Base-by-base conservation (phyloP, 1,139 yeast species). In the Candida gigantensis region DNA sequence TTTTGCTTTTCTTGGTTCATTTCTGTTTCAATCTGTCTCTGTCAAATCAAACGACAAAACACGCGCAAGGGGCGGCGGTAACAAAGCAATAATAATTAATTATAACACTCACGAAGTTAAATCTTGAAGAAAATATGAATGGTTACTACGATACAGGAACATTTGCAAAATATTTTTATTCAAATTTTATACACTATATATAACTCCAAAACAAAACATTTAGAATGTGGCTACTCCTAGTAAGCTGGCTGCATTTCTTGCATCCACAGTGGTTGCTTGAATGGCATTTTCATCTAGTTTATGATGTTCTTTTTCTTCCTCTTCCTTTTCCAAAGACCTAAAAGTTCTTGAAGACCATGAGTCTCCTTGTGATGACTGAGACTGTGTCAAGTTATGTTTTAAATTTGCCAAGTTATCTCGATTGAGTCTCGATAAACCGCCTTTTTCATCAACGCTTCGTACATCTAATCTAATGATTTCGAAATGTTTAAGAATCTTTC, bases 351-450 rank as follows among this genome's bases (percentile, higher is more conserved):
- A 72, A 26, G 74, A 64, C 85, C 85, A 79, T 15, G 81, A 72
- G 46, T 77, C 81, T 6, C 89, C 89, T 13, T 63, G 51, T 10
- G 65, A 44, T 44, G 70, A 47, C 69, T 76, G 73, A 53, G 89
- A 58, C 71, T 79, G 67, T 14, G 53, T 50, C 39, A 72, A 56
- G 39, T 71, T 71, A 46, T 72, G 77, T 43, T 68, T 67, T 45
- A 66, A 57, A 35, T 63, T 65, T 12, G 77, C 67, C 36, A 78
- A 65, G 30, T 76, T 69, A 45, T 84, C 94, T 37, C 97, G 68
- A 20, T 96, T 96, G 25, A 92, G 68, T 42, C 97, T 66, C 16
- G 95, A 78, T 24, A 92, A 73, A 0, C 97, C 94, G 34, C 97
- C 89, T 41, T 76, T 68, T 38, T 79, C 74, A 64, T 90, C 95